These are phyloP conservation scores for Pseudodiploospora longispora DNA, from an alignment of 2,329 filamentous ascomycete genomes.

Conservation along the genomic window DNA sequence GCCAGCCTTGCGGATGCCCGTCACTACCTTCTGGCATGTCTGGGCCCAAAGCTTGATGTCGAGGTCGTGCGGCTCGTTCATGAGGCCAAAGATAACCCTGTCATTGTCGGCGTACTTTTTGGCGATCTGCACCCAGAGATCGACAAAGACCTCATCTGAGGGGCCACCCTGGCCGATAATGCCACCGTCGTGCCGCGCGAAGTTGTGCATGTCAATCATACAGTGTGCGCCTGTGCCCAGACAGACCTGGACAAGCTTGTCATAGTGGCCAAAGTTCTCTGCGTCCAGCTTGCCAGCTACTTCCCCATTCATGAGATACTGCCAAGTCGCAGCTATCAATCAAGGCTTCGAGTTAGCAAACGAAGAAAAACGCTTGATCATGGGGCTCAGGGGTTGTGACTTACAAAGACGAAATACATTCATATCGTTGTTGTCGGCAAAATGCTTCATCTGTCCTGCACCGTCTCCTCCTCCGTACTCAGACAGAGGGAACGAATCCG, in stretches of 20 bases:
- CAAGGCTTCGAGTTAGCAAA: neutral
- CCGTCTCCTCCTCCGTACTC: slow-evolving; percentile 28
- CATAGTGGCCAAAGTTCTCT: slow-evolving; percentile 41
- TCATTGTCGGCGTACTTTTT: slow-evolving; percentile 47
- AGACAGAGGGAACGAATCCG: slow-evolving; percentile 26
- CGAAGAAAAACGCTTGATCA: neutral
- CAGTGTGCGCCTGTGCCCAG: slow-evolving; percentile 48
- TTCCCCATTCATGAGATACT: slow-evolving; percentile 47
- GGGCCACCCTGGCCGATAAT: slow-evolving; percentile 61
- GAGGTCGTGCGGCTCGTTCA: slow-evolving; percentile 62
- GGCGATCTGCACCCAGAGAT: slow-evolving; percentile 51
- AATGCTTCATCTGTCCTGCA: slow-evolving; percentile 48
- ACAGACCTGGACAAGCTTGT: slow-evolving; percentile 48
- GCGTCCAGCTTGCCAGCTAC: slow-evolving; percentile 41
- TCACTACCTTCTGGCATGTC: slow-evolving; percentile 55
- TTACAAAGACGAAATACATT: slow-evolving; percentile 47
- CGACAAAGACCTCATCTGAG: slow-evolving; percentile 47
- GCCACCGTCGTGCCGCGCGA: slow-evolving; percentile 50
- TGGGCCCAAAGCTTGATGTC: slow-evolving; percentile 50
- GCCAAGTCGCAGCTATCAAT: slow-evolving; percentile 39
- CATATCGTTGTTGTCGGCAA: slow-evolving; percentile 40
- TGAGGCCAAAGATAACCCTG: slow-evolving; percentile 52
- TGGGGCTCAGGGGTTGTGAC: slow-evolving; percentile 4
- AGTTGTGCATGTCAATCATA: slow-evolving; percentile 53
- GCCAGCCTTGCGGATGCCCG: slow-evolving; percentile 56